Evolutionary conservation across 2,329 filamentous ascomycete genomes (phyloP).

Genomic region (Nothopassalora personata): DNA sequence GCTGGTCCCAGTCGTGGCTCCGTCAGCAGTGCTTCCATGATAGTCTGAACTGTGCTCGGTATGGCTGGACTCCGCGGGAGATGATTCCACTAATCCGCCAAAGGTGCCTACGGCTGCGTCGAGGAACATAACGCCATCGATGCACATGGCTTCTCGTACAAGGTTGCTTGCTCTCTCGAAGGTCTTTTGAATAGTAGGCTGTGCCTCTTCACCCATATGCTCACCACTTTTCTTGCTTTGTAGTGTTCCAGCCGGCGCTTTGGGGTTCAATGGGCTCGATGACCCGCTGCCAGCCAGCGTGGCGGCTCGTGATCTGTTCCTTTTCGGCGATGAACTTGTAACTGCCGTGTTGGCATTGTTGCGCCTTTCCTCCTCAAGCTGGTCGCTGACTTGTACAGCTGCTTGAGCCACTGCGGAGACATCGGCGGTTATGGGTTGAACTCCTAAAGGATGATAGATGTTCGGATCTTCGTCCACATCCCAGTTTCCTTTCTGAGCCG

Average conservation of each 20-base stretch:
- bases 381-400: constrained; percentile 14
- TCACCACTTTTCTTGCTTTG: constrained; percentile 11
- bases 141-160: constrained; percentile 44
- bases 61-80: constrained; percentile 9
- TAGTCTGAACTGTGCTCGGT: constrained; percentile 20
- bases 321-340: neutral
- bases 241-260: constrained; percentile 1
- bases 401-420: constrained; percentile 15
- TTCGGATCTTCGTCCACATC: constrained; percentile 14
- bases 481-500: constrained; percentile 17
- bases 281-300: neutral
- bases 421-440: constrained; percentile 13
- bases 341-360: neutral
- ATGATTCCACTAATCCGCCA: constrained; percentile 22
- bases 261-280: constrained; percentile 5
- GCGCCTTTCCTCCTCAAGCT: constrained; percentile 7
- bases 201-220: constrained; percentile 10
- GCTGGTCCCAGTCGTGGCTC: constrained; percentile 17
- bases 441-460: constrained; percentile 13
- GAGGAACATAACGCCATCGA: constrained; percentile 46
- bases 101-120: constrained; percentile 32
- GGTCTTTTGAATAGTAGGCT: constrained; percentile 25
- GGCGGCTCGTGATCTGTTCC: constrained; percentile 1
- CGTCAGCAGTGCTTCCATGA: constrained; percentile 13
- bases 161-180: constrained; percentile 47